These are phyloP conservation scores for Berkeleyomyces basicola DNA, from an alignment of 2,329 filamentous ascomycete genomes.

Conservation along the genomic window DNA sequence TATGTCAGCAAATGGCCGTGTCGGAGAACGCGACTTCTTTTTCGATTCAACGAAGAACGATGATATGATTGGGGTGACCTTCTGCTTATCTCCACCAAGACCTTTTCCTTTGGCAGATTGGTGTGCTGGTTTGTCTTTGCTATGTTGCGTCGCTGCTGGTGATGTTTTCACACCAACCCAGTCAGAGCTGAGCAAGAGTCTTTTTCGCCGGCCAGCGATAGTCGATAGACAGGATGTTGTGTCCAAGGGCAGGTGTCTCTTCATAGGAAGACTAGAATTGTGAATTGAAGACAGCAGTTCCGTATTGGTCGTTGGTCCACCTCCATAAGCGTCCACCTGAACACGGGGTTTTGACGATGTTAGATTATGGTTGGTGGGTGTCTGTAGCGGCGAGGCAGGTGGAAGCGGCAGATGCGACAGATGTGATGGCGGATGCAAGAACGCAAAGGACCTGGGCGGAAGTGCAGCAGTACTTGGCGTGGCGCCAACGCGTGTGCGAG, in stretches of 20 bases:
- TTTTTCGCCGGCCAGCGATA: not conserved
- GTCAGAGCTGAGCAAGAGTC: not conserved
- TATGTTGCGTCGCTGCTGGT: no score
- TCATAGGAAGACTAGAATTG: not conserved
- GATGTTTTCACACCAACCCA: conserved; percentile 1
- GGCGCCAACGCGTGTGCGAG: conserved; percentile 12
- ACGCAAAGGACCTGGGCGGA: conserved; percentile 1
- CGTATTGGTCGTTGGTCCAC: not conserved
- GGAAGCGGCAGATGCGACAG: not conserved
- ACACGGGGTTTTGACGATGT: not conserved
- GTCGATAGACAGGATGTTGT: not conserved
- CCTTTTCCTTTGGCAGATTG: not conserved
- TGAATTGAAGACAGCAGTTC: not conserved
- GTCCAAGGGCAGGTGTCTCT: not conserved
- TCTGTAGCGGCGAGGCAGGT: not conserved
- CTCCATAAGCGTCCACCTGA: not conserved
- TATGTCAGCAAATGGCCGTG: not conserved
- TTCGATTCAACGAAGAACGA: conserved; percentile 1
- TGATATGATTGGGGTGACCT: not conserved
- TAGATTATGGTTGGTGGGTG: not conserved
- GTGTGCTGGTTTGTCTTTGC: not conserved
- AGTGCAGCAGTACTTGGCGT: not conserved
- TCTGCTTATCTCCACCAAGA: not conserved
- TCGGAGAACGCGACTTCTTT: not conserved
- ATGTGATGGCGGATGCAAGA: not conserved